A percentile compares a stretch with the other conserved stretches of the same genome.
Evolutionary conservation across 306 rosid species (phyloP).

Genomic region (Urtica urens): DNA sequence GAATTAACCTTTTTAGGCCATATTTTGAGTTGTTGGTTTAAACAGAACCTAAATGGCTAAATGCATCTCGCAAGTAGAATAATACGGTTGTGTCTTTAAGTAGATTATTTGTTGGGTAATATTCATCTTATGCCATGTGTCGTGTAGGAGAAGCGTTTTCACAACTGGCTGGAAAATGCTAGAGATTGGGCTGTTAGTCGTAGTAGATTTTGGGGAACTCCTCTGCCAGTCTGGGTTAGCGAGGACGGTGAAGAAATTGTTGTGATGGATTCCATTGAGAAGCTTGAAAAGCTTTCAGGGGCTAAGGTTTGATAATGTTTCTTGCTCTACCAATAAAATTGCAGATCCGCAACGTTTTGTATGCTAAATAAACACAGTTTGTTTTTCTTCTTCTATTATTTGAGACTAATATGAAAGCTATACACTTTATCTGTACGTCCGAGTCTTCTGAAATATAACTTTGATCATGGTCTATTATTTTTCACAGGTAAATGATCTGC

Average conservation of each 20-base stretch:
- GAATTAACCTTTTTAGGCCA: no score
- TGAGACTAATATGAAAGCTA: background rate
- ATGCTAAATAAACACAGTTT: background rate
- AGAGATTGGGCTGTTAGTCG: constrained; percentile 99
- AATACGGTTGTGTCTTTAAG: no score
- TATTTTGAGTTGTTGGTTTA: no score
- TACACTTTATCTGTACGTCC: background rate
- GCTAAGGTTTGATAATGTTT: constrained; percentile 45
- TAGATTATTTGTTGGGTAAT: background rate
- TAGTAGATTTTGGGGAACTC: constrained; percentile 99
- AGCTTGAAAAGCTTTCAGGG: constrained; percentile 80
- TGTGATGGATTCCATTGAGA: constrained; percentile 76
- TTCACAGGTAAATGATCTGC: constrained; percentile 74
- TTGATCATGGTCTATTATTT: constrained; percentile 12
- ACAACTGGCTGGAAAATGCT: constrained; percentile 99
- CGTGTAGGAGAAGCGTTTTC: constrained; percentile 77
- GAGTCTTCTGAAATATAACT: background rate
- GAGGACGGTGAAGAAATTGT: constrained; percentile 72
- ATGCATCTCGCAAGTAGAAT: no score
- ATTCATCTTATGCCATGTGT: background rate
- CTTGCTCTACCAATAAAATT: no score
- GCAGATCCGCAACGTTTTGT: background rate
- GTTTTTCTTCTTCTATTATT: background rate
- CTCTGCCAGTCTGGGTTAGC: constrained; percentile 90
- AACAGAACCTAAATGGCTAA: no score